phyloP scores from a whole-genome alignment of 257 asterid genomes.

The Apocynum venetum region DNA sequence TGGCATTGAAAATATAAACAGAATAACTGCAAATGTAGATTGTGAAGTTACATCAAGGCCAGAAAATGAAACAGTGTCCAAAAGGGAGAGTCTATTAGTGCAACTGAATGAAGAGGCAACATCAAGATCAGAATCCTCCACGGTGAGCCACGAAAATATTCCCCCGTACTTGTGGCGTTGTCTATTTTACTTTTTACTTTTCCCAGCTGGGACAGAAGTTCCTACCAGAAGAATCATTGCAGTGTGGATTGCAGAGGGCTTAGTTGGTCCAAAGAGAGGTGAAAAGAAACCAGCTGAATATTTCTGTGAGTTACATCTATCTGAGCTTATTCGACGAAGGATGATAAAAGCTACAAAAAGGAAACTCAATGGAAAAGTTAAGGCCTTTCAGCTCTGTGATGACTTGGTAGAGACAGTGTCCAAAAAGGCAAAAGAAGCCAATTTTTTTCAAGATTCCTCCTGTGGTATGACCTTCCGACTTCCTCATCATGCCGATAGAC shows the following conservation, averaged over 20 bases:
- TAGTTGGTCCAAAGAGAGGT: background rate
- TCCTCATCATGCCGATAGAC: background rate
- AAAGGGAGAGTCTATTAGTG: background rate
- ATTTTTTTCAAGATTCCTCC: constrained; percentile 4
- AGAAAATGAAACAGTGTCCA: background rate
- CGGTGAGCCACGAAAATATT: background rate
- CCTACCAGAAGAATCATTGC: constrained; percentile 22
- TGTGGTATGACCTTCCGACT: background rate
- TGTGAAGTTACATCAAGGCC: too few relatives aligned
- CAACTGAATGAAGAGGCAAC: background rate
- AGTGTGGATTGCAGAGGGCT: constrained; percentile 30
- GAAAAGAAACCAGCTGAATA: constrained; percentile 9
- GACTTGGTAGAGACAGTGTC: background rate
- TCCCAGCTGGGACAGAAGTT: constrained; percentile 13
- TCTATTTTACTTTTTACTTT: constrained; percentile 12
- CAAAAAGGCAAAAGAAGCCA: background rate
- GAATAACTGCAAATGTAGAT: background rate
- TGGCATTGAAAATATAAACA: constrained; percentile 12
- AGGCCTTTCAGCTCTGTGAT: constrained; percentile 1
- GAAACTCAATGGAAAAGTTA: constrained; percentile 15
- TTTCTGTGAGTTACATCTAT: background rate
- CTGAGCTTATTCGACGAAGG: background rate
- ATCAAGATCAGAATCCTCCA: background rate
- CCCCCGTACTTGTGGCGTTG: constrained; percentile 12
- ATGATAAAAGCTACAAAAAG: background rate